A percentile compares a stretch with the other conserved stretches of the same genome.
These are phyloP conservation scores for Sinapis alba DNA, from an alignment of 441 rosid species.

Conservation along the genomic window DNA sequence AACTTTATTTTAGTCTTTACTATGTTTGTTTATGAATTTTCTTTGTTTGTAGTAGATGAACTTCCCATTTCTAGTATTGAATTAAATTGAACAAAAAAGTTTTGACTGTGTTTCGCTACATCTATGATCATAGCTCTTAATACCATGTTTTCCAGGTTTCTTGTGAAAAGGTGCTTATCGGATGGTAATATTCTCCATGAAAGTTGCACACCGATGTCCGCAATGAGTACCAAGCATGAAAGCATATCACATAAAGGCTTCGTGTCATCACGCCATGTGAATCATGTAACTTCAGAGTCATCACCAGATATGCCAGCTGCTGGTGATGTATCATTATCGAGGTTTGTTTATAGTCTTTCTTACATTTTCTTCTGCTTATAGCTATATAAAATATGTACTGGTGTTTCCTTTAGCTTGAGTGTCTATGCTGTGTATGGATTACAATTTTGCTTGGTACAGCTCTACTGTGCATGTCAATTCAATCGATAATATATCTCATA, in stretches of 20 bases:
- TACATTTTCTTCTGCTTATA: slow-evolving; percentile 1
- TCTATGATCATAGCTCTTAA: slow-evolving; percentile 24
- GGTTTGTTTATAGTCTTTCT: slow-evolving; percentile 51
- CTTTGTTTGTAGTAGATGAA: not conserved
- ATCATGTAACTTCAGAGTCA: slow-evolving; percentile 37
- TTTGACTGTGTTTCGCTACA: slow-evolving; percentile 10
- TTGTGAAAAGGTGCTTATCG: slow-evolving; percentile 81
- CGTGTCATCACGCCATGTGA: slow-evolving; percentile 50
- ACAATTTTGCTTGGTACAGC: slow-evolving; percentile 1
- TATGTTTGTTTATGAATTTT: slow-evolving; percentile 10
- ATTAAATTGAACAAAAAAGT: not conserved
- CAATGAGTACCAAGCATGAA: slow-evolving; percentile 50
- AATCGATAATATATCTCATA: not conserved
- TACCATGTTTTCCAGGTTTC: slow-evolving; percentile 55
- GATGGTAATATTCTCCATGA: slow-evolving; percentile 83
- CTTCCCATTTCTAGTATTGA: not conserved
- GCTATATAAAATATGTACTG: slow-evolving; percentile 9
- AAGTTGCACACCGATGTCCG: slow-evolving; percentile 52
- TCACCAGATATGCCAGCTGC: slow-evolving; percentile 80
- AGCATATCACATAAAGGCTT: slow-evolving; percentile 51
- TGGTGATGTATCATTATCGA: slow-evolving; percentile 60
- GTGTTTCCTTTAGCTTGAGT: not conserved
- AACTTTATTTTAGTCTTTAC: not conserved
- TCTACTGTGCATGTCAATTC: not conserved
- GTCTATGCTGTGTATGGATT: not conserved